These are phyloP conservation scores for Wickerhamomyces sp. DNA, from an alignment of 1,139 yeast genomes.

Conservation along the genomic window DNA sequence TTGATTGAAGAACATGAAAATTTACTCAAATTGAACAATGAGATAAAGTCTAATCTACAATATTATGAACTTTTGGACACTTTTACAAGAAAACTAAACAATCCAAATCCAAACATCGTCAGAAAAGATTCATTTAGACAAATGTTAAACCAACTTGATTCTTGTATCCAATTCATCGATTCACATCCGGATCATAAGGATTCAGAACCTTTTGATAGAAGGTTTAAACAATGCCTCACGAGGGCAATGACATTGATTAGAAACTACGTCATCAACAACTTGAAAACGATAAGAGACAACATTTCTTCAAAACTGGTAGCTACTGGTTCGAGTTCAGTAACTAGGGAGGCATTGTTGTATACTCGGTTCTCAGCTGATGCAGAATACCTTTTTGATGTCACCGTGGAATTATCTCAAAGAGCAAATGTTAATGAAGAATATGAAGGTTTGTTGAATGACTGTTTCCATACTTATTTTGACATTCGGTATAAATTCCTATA, in stretches of 20 bases:
- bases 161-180: conserved; percentile 45
- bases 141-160: conserved; percentile 56
- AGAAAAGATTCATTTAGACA: conserved; percentile 47
- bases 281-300: conserved; percentile 43
- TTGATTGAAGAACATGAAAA: conserved; percentile 48
- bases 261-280: conserved; percentile 53
- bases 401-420: conserved; percentile 47
- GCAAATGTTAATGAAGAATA: conserved; percentile 48
- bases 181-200: conserved; percentile 57
- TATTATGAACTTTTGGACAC: conserved; percentile 68
- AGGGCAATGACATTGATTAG: conserved; percentile 73
- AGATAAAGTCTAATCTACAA: conserved; percentile 47
- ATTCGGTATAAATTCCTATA: conserved; percentile 45
- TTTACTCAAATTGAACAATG: conserved; percentile 39
- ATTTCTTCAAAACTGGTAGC: conserved; percentile 30
- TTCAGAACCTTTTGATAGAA: conserved; percentile 59
- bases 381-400: conserved; percentile 38
- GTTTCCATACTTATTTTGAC: conserved; percentile 57
- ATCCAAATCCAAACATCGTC: conserved; percentile 65
- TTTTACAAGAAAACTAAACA: conserved; percentile 63
- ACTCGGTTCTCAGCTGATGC: conserved; percentile 52
- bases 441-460: conserved; percentile 62
- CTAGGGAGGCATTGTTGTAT: conserved; percentile 53
- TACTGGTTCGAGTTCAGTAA: conserved; percentile 29
- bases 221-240: conserved; percentile 82